A percentile compares a stretch with the other conserved stretches of the same genome.
Evolutionary conservation across 2,329 filamentous ascomycete genomes (phyloP).

Genomic region (Paraconiothyrium brasiliense): DNA sequence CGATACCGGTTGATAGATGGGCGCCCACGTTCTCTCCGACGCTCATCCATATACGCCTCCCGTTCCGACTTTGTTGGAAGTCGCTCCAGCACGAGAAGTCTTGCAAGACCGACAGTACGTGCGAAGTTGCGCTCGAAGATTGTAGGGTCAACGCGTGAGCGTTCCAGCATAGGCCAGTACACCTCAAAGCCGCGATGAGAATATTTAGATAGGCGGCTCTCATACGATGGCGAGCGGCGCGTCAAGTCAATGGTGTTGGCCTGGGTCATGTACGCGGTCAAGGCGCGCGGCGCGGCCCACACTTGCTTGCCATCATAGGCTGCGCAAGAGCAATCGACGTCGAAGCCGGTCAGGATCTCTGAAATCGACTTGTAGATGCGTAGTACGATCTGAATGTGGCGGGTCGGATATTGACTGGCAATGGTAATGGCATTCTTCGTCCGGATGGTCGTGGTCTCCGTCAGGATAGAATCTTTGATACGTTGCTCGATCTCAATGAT

Average conservation of each 20-base stretch:
- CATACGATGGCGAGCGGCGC: constrained; percentile 84
- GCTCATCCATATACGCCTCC: constrained; percentile 74
- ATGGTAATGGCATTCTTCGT: constrained; percentile 91
- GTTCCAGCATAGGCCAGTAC: constrained; percentile 78
- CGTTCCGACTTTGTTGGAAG: constrained; percentile 74
- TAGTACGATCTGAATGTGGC: constrained; percentile 86
- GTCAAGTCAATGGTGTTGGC: constrained; percentile 82
- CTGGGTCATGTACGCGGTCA: constrained; percentile 83
- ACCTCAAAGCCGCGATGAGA: constrained; percentile 86
- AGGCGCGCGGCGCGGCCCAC: constrained; percentile 77
- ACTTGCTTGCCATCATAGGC: constrained; percentile 85
- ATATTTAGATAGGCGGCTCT: constrained; percentile 84
- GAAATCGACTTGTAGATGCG: constrained; percentile 85
- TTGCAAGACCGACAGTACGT: constrained; percentile 78
- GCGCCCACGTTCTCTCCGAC: constrained; percentile 76
- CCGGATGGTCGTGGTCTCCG: constrained; percentile 84
- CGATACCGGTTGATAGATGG: constrained; percentile 61
- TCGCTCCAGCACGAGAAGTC: constrained; percentile 81
- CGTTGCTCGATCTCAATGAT: constrained; percentile 81
- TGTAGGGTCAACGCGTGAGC: constrained; percentile 81
- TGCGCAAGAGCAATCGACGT: constrained; percentile 84
- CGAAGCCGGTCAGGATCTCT: constrained; percentile 87
- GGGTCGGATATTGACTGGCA: constrained; percentile 81
- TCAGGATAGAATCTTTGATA: constrained; percentile 79
- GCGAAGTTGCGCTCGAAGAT: constrained; percentile 85